Evolutionary conservation across 306 rosid genomes (phyloP).

Genomic region (Trichosanthes truncata): DNA sequence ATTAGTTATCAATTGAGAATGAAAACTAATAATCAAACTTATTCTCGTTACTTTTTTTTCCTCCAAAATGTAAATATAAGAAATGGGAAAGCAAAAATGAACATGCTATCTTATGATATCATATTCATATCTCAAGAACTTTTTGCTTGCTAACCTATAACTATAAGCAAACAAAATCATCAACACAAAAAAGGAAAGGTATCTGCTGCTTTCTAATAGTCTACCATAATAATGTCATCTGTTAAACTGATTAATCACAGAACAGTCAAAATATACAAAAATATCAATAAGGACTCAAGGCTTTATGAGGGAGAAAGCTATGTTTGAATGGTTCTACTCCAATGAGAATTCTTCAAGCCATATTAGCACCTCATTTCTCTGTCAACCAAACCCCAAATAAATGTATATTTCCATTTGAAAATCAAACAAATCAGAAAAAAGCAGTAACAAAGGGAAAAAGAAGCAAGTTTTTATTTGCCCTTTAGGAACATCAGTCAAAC

Average conservation of each 20-base stretch:
- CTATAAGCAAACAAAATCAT: neutral
- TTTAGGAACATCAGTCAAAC: neutral
- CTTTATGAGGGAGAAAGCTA: neutral
- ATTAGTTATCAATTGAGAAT: too few relatives aligned
- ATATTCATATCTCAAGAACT: neutral
- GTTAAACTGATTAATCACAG: neutral
- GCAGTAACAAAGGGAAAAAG: neutral
- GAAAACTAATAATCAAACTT: too few relatives aligned
- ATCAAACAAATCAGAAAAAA: neutral
- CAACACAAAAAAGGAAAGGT: neutral
- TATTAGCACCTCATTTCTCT: constrained; percentile 88
- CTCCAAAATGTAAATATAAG: neutral
- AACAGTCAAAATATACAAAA: neutral
- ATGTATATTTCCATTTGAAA: neutral
- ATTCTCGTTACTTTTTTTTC: too few relatives aligned
- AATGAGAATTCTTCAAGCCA: constrained; percentile 74
- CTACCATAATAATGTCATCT: neutral
- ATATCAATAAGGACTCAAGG: neutral
- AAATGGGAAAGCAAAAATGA: neutral
- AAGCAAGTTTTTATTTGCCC: neutral
- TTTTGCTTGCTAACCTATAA: neutral
- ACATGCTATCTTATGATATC: neutral
- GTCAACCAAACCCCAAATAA: constrained; percentile 21
- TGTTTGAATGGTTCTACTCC: constrained; percentile 30
- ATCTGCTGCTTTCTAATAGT: neutral